Conservation (phyloP, 2,329 filamentous ascomycete genomes). For the Helotiales sp. region DNA sequence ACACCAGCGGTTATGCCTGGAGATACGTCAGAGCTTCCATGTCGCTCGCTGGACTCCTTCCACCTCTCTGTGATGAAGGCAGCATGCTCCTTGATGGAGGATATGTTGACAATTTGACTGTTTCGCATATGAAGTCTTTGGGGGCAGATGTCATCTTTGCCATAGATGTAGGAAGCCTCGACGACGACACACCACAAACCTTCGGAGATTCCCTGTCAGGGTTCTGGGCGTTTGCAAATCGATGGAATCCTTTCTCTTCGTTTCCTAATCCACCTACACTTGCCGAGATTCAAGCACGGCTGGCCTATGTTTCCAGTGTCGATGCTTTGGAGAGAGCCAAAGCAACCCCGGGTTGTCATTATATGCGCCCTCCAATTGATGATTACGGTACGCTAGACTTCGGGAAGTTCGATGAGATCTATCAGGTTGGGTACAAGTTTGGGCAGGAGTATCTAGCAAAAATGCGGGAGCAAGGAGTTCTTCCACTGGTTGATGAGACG, state of each 20-base stretch:
- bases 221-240: conserved; percentile 91
- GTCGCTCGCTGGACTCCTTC: conserved; percentile 90
- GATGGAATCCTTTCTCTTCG: conserved; percentile 94
- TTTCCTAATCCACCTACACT: conserved; percentile 92
- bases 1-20: conserved; percentile 97
- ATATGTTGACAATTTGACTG: conserved; percentile 96
- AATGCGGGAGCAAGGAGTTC: conserved; percentile 76
- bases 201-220: conserved; percentile 96
- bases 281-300: conserved; percentile 90
- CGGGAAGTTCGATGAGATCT: conserved; percentile 97
- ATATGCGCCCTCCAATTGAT: conserved; percentile 96
- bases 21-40: conserved; percentile 95
- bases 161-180: conserved; percentile 89
- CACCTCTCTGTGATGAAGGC: conserved; percentile 94
- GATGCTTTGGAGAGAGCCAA: conserved; percentile 95
- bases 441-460: conserved; percentile 80
- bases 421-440: conserved; percentile 84
- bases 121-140: conserved; percentile 94
- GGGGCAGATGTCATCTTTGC: conserved; percentile 95
- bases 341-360: conserved; percentile 85
- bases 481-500: conserved; percentile 73
- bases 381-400: conserved; percentile 94
- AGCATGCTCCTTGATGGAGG: conserved; percentile 96
- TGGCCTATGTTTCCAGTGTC: conserved; percentile 94
- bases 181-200: conserved; percentile 87